Conservation (phyloP, 164 flowering plant species). For the Annona squamosa region DNA sequence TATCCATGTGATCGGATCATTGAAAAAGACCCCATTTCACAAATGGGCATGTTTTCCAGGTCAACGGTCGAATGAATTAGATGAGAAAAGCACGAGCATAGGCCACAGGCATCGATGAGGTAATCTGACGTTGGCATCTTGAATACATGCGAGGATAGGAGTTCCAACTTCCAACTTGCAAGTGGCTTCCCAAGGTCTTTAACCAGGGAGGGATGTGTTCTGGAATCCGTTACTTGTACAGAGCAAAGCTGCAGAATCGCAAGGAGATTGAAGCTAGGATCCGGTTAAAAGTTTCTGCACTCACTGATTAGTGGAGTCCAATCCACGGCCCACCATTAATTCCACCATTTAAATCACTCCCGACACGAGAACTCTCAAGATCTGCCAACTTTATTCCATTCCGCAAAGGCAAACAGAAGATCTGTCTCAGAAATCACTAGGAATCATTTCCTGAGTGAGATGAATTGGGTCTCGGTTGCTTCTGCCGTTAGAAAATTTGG, state of each 20-base stretch:
- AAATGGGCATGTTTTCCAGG: no score
- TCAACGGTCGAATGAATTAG: no score
- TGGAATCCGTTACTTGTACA: neutral
- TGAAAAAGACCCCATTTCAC: no score
- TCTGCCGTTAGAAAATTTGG: neutral
- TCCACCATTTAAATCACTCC: neutral
- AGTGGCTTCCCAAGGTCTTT: no score
- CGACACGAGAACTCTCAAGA: neutral
- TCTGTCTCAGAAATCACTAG: neutral
- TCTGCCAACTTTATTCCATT: neutral
- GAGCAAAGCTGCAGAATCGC: neutral
- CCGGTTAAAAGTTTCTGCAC: neutral
- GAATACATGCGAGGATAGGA: no score
- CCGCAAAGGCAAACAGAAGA: neutral
- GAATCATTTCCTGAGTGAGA: neutral
- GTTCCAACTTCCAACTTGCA: no score
- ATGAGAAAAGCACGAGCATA: no score
- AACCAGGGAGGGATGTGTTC: no score
- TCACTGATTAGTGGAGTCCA: neutral
- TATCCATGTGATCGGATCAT: no score
- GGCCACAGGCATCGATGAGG: no score
- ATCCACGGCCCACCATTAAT: neutral
- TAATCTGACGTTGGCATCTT: no score
- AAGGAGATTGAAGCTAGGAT: neutral
- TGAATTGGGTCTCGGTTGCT: neutral